Evolutionary conservation across 2,329 filamentous ascomycete species (phyloP).

Genomic region (Penicillium brasilianum): DNA sequence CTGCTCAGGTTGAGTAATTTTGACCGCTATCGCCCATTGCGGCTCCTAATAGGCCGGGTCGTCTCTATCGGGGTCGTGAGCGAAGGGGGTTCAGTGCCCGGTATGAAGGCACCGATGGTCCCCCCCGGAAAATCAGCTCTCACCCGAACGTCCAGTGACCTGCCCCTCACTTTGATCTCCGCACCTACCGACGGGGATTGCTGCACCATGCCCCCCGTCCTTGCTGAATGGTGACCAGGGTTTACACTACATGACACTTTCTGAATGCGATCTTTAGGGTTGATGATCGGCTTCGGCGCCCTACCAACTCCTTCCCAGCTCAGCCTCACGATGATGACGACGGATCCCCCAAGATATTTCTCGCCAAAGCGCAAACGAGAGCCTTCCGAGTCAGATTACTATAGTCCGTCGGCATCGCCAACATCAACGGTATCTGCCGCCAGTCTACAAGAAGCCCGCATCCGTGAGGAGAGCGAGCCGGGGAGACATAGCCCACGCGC

Average conservation of each 20-base stretch:
- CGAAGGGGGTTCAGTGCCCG: not conserved
- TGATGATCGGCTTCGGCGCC: slow-evolving; percentile 27
- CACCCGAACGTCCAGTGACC: slow-evolving; percentile 27
- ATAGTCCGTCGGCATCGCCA: slow-evolving; percentile 40
- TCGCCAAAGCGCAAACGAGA: slow-evolving; percentile 45
- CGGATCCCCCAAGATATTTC: slow-evolving; percentile 32
- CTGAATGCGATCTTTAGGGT: slow-evolving; percentile 13
- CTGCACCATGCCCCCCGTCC: slow-evolving; percentile 21
- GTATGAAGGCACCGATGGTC: not conserved
- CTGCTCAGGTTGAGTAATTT: not conserved
- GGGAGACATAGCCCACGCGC: slow-evolving; percentile 46
- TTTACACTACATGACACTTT: slow-evolving; percentile 8
- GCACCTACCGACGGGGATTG: slow-evolving; percentile 16
- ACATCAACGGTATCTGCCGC: slow-evolving; percentile 38
- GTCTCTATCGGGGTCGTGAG: not conserved
- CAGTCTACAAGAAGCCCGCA: slow-evolving; percentile 38
- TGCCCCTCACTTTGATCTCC: slow-evolving; percentile 30
- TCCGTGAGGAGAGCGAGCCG: slow-evolving; percentile 40
- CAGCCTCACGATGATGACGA: slow-evolving; percentile 41
- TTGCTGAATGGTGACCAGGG: slow-evolving; percentile 21
- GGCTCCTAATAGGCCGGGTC: not conserved
- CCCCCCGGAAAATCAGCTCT: slow-evolving; percentile 13
- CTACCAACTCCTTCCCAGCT: slow-evolving; percentile 27
- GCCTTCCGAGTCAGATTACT: slow-evolving; percentile 37
- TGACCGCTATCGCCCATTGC: not conserved